A percentile compares a stretch with the other conserved stretches of the same genome.
Conservation (phyloP, 805 yeast genomes). For the Sugiyamaella mastotermitis region DNA sequence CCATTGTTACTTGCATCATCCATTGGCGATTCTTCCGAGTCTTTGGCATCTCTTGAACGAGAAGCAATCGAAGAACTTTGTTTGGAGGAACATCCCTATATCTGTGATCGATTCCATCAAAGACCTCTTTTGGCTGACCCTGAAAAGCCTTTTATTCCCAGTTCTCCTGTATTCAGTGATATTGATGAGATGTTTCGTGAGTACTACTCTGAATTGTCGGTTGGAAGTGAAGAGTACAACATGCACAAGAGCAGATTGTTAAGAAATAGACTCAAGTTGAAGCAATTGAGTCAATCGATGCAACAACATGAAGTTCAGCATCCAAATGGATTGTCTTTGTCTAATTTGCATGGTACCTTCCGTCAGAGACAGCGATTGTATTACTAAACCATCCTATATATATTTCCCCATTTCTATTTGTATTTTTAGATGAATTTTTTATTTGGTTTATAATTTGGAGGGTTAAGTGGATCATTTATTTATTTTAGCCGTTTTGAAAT, state of each 20-base stretch:
- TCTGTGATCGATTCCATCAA: slow-evolving; percentile 19
- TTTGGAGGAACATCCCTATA: slow-evolving; percentile 16
- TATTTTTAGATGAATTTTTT: too few relatives aligned
- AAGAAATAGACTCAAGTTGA: slow-evolving; percentile 20
- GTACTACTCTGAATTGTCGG: slow-evolving; percentile 17
- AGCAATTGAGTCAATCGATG: slow-evolving; percentile 10
- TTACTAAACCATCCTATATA: slow-evolving; percentile 2
- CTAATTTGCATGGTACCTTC: slow-evolving; percentile 6
- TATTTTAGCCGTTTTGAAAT: too few relatives aligned
- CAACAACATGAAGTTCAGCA: slow-evolving; percentile 15
- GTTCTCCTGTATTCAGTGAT: slow-evolving; percentile 18
- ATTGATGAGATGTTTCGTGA: slow-evolving; percentile 17
- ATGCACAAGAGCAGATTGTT: slow-evolving; percentile 17
- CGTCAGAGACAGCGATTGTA: slow-evolving; percentile 8
- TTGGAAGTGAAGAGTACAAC: slow-evolving; percentile 11
- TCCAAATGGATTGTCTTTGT: slow-evolving; percentile 8
- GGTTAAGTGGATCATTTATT: too few relatives aligned
- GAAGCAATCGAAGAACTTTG: slow-evolving; percentile 12
- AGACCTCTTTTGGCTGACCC: slow-evolving; percentile 20
- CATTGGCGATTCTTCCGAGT: slow-evolving; percentile 11
- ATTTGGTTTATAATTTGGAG: too few relatives aligned
- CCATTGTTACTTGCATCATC: slow-evolving; percentile 16
- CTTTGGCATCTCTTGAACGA: slow-evolving; percentile 10
- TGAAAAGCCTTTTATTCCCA: slow-evolving; percentile 20
- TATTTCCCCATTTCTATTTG: too few relatives aligned